Percentiles rank a stretch among this genome's conserved stretches.
phyloP scores from a whole-genome alignment of 1,139 yeast genomes.

The Taphrina betulina region DNA sequence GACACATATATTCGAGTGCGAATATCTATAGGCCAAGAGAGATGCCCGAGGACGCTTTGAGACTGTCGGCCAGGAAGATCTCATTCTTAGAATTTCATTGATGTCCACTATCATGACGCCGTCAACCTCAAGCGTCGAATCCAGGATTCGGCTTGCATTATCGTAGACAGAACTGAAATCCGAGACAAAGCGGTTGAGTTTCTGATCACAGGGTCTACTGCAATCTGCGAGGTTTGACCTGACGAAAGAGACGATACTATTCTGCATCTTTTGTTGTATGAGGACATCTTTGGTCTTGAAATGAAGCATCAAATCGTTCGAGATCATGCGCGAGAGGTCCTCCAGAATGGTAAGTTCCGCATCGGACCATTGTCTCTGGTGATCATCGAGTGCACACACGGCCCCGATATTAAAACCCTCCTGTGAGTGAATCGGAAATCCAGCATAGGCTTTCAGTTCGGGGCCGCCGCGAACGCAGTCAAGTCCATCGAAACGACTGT shows the following conservation, averaged over 20 bases:
- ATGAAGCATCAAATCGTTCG: conserved; percentile 15
- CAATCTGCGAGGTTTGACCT: neutral
- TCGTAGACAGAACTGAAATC: too few relatives aligned
- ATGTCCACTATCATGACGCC: too few relatives aligned
- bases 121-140: neutral
- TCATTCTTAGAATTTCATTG: too few relatives aligned
- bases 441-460: conserved; percentile 18
- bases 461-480: conserved; percentile 4
- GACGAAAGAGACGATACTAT: conserved; percentile 10
- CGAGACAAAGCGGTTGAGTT: too few relatives aligned
- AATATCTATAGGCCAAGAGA: too few relatives aligned
- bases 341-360: conserved; percentile 5
- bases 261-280: conserved; percentile 3
- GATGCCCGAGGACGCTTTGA: too few relatives aligned
- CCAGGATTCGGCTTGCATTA: neutral
- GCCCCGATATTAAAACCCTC: conserved; percentile 25
- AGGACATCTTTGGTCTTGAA: neutral
- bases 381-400: conserved; percentile 21
- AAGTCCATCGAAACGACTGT: neutral
- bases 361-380: conserved; percentile 4
- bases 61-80: too few relatives aligned
- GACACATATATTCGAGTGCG: too few relatives aligned
- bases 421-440: conserved; percentile 10
- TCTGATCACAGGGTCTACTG: neutral
- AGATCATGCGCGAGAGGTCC: conserved; percentile 22